Evolutionary conservation across 2,329 filamentous ascomycete genomes (phyloP), one percentile per base, ranked within the genome.

Genomic region (Bipolaris zeicola): DNA sequence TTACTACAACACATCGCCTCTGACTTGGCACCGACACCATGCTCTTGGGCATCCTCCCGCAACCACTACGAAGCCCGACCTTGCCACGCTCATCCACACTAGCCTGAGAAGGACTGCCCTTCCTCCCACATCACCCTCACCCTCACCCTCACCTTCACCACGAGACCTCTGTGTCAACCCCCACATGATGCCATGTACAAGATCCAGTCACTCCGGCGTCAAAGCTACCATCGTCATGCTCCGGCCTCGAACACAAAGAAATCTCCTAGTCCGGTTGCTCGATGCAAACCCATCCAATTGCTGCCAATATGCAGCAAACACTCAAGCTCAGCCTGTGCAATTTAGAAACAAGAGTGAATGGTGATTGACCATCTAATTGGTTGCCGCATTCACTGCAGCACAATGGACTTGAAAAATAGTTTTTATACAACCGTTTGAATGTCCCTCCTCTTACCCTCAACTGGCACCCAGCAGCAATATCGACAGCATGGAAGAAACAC

Each of bases 131-230:
- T 18, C 10, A 31, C 18, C 48, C 31, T 38, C 55, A 31, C 18
- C 48, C 31, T 38, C 55, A 41, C 52, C 49, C 62, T 66, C 60
- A 41, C 53, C 51, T 61, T 66, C 60, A 67, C 62, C 49, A 60
- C 26, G 36, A 26, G 26, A 26, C 13, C 6, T 8, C 28, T 31
- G 28, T 10, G 28, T 31, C 28, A 5, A 13, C 3, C 28, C 26
- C 26, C 26, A 28, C 7, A 28, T 28, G 26, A 28, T 10, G 7
- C 26, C 3, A 31, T 31, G 10, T 31, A 31, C 28, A 31, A 31
- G 10, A 22, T 28, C 31, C 44, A 18, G 24, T 18, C 22, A 11
- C 7, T 18, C 38, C 14, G n/a, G 22, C 37, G 28, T 31, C 11
- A 31, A 31, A 31, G 28, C 28, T 31, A 31, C 28, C 28, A 31